phyloP scores from a whole-genome alignment of 768 basidiomycete species.

The Tricholoma terreum region DNA sequence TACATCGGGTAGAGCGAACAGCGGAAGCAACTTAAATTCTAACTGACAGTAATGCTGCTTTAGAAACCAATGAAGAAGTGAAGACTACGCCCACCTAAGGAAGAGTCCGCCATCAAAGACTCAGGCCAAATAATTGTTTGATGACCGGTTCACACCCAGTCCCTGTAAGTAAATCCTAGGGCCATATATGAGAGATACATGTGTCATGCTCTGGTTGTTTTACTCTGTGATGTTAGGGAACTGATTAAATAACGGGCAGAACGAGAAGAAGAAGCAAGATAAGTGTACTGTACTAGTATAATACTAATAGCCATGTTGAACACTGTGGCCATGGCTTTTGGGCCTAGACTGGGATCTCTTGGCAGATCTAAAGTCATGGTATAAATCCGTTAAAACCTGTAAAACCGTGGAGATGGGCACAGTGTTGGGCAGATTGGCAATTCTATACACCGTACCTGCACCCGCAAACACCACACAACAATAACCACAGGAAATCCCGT shows the following conservation, averaged over 20 bases:
- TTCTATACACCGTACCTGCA: not conserved
- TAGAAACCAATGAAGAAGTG: not conserved
- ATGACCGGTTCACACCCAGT: not conserved
- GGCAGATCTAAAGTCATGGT: too few relatives aligned
- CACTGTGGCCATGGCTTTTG: too few relatives aligned
- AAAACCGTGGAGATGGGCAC: not conserved
- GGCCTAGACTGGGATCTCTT: too few relatives aligned
- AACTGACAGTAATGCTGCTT: not conserved
- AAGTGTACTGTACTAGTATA: too few relatives aligned
- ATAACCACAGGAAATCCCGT: not conserved
- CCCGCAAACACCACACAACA: not conserved
- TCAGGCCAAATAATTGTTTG: not conserved
- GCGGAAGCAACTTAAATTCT: not conserved
- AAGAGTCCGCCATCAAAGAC: not conserved
- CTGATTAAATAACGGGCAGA: too few relatives aligned
- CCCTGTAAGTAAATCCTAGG: too few relatives aligned
- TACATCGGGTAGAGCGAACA: not conserved
- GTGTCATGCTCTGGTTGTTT: too few relatives aligned
- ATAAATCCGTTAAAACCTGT: not conserved
- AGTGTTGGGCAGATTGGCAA: not conserved
- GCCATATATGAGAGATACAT: too few relatives aligned
- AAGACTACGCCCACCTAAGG: not conserved
- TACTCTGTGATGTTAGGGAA: too few relatives aligned
- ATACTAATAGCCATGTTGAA: too few relatives aligned
- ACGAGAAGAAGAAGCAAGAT: too few relatives aligned